Base-by-base conservation (phyloP, 139 green algal genomes). In the Chlamydomonas urium region DNA sequence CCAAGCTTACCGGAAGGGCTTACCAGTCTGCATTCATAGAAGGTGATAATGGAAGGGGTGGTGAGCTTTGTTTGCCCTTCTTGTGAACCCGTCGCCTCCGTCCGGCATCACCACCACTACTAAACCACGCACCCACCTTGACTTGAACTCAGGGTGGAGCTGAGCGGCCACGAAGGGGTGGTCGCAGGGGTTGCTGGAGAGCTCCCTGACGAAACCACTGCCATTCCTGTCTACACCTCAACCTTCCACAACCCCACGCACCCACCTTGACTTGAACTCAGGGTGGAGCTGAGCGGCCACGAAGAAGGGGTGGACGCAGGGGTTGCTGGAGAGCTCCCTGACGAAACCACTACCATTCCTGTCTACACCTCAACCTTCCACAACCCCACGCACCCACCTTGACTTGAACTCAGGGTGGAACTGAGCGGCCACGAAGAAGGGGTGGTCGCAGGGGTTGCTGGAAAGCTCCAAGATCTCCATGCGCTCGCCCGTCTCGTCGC, bases 391-490 rank as follows among this genome's bases (percentile, higher is more conserved):
- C 34, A 45, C 71, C 23, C 48, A 72, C 28, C 90, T 76, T 0
- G 81, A 90, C 77, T 94, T 94, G 77, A 90, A 95, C 75, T 95
- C 90, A 2, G 90, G 90, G 65, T 95, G 90, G 78, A 90, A 95
- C 75, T 95, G 94, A 19, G 84, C 83, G 4, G 81, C 95, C 42
- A 97, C 83, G 74, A 88, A 99, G 85, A 92, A 99, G 2, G 89
- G 90, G 77, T 99, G 95, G 33, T 75, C 72, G 0, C 45, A 1
- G 1, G 83, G 83, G 42, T 79, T 79, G 1, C 74, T 63, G 4
- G 61, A 35, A 57, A 99, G 76, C 87, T 99, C 95, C 38, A 97
- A 65, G 71, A 99, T 97, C 87, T 98, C 95, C 95, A 99, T 99
- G 65, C 95, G 89, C 63, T 86, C 78, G 1, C 88, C 90, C 3